Evolutionary conservation across 139 green algal genomes (phyloP).

Genomic region (Asterochloris sp.): DNA sequence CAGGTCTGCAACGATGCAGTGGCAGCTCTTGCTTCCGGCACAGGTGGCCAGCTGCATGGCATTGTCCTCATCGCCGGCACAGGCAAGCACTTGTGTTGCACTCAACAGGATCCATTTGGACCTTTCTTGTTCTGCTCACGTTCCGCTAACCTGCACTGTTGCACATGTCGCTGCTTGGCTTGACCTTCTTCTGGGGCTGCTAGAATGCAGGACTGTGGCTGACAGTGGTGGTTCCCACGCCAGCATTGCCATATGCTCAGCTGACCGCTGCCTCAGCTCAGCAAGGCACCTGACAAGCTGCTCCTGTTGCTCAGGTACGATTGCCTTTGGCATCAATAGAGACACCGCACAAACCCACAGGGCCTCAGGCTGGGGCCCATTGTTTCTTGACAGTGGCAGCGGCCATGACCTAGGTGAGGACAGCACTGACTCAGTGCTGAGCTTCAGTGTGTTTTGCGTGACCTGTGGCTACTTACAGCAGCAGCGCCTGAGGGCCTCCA

Average conservation of each 20-base stretch:
- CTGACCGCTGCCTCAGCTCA: not conserved
- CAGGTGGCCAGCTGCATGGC: not conserved
- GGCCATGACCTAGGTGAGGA: conserved; percentile 22
- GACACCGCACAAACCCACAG: not conserved
- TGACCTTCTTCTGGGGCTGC: not conserved
- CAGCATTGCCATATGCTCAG: not conserved
- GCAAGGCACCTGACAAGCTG: not conserved
- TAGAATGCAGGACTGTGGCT: not conserved
- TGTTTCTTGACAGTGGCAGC: conserved; percentile 22
- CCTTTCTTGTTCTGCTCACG: not conserved
- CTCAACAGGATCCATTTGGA: not conserved
- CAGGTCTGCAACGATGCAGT: conserved; percentile 14
- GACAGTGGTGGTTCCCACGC: not conserved
- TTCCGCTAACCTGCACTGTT: not conserved
- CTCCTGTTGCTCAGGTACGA: conserved; percentile 7
- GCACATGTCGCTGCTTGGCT: not conserved
- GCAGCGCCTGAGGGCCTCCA: not conserved
- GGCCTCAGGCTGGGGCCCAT: conserved; percentile 19
- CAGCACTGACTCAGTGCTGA: not conserved
- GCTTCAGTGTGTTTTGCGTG: not conserved
- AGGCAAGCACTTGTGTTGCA: not conserved
- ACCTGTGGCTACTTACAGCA: not conserved
- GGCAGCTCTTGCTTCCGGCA: not conserved
- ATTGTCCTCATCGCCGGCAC: conserved; percentile 17
- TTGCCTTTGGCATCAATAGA: not conserved